These are phyloP conservation scores for Hydnomerulius pinastri DNA, from an alignment of 768 basidiomycete species.

Conservation along the genomic window DNA sequence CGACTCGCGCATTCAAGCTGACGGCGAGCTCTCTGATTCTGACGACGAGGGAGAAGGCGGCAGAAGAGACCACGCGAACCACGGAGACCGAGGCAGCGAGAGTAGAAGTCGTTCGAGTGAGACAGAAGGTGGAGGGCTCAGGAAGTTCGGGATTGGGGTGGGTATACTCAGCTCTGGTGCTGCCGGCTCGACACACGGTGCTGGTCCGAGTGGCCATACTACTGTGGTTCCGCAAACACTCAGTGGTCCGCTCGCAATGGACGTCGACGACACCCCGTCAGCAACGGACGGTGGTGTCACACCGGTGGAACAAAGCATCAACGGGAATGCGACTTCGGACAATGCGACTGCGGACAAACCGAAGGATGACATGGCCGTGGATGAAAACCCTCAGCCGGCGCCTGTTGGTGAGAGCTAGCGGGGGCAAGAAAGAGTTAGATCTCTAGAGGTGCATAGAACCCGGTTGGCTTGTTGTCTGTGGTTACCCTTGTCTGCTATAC, in stretches of 20 bases:
- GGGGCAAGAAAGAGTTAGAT: too few species aligned
- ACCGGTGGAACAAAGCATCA: slow-evolving; percentile 13
- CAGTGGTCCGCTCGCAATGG: slow-evolving; percentile 32
- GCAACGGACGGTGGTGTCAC: slow-evolving; percentile 19
- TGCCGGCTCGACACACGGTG: slow-evolving; percentile 61
- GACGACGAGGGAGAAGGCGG: slow-evolving; percentile 96
- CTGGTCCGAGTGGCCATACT: slow-evolving; percentile 72
- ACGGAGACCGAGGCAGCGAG: slow-evolving; percentile 51
- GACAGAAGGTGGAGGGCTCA: slow-evolving; percentile 43
- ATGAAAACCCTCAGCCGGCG: slow-evolving; percentile 14
- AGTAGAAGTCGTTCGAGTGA: slow-evolving; percentile 45
- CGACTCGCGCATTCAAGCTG: slow-evolving; percentile 79
- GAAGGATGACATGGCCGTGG: slow-evolving; percentile 28
- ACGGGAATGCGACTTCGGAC: slow-evolving; percentile 7
- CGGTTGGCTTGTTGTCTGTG: not conserved
- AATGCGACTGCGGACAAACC: slow-evolving; percentile 16
- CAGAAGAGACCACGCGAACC: slow-evolving; percentile 64
- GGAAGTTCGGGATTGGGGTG: slow-evolving; percentile 65
- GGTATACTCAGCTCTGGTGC: slow-evolving; percentile 71
- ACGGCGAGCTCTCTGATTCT: slow-evolving; percentile 93
- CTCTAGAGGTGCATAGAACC: not conserved
- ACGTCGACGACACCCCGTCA: slow-evolving; percentile 32
- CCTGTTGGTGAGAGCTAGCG: slow-evolving; percentile 9
- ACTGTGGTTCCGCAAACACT: slow-evolving; percentile 39
- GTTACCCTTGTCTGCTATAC: not conserved